These are phyloP conservation scores for Coniosporium apollinis DNA, from an alignment of 495 filamentous ascomycete species.

Conservation along the genomic window DNA sequence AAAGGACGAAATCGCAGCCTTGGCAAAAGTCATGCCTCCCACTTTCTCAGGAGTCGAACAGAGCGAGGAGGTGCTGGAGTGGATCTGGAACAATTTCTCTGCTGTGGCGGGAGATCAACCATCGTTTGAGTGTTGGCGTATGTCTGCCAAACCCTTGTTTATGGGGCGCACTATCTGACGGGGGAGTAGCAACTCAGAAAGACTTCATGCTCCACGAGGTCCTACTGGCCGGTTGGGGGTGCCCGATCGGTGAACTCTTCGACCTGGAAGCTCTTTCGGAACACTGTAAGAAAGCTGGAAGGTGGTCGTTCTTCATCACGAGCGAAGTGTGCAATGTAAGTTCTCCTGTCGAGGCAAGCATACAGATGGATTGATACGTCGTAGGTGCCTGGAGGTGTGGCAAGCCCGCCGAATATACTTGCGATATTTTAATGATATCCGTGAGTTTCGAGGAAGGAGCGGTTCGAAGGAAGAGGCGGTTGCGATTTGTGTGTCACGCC, in stretches of 20 bases:
- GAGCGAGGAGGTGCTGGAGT: slow-evolving; percentile 25
- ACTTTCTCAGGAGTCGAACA: slow-evolving; percentile 34
- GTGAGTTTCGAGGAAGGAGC: too few species aligned
- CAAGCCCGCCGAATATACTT: slow-evolving; percentile 16
- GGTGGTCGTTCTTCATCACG: slow-evolving; percentile 18
- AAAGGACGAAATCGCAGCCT: slow-evolving; percentile 17
- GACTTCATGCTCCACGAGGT: slow-evolving; percentile 17
- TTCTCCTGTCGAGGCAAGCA: not conserved
- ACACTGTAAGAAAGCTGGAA: slow-evolving; percentile 13
- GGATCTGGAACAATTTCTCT: slow-evolving; percentile 22
- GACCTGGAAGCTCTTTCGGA: slow-evolving; percentile 15
- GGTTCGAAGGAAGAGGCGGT: too few species aligned
- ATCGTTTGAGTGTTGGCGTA: slow-evolving; percentile 21
- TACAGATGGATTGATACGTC: not conserved
- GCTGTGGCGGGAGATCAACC: slow-evolving; percentile 21
- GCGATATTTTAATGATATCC: slow-evolving; percentile 19
- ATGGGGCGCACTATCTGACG: not conserved
- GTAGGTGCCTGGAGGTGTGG: slow-evolving; percentile 10
- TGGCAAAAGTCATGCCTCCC: slow-evolving; percentile 21
- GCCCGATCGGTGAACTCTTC: slow-evolving; percentile 20
- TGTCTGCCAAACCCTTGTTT: not conserved
- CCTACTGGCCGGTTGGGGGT: slow-evolving; percentile 17
- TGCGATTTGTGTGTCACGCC: too few species aligned
- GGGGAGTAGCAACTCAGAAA: slow-evolving; percentile 6
- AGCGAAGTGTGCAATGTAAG: slow-evolving; percentile 12